phyloP scores from a whole-genome alignment of 2,329 filamentous ascomycete genomes.

The Rasamsonia emersonii region DNA sequence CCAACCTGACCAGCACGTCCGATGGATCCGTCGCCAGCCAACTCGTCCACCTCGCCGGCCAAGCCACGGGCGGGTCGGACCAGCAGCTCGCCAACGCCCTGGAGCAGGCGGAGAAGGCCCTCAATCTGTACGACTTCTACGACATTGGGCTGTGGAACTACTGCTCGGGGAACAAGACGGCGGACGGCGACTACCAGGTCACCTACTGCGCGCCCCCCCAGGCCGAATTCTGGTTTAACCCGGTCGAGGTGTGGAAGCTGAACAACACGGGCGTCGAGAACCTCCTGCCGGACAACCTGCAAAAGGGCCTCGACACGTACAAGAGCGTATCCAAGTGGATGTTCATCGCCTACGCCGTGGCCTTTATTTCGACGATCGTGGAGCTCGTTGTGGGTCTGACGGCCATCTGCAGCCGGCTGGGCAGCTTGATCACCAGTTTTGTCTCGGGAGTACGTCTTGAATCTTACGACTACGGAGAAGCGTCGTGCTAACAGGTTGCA shows the following conservation, averaged over 20 bases:
- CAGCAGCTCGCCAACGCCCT: slow-evolving; percentile 32
- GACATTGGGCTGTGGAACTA: slow-evolving; percentile 79
- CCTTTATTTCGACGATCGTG: slow-evolving; percentile 58
- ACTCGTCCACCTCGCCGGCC: slow-evolving; percentile 19
- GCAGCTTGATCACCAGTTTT: slow-evolving; percentile 75
- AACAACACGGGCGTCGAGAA: slow-evolving; percentile 48
- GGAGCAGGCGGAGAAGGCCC: slow-evolving; percentile 28
- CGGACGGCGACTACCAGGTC: slow-evolving; percentile 43
- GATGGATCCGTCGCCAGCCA: slow-evolving; percentile 15
- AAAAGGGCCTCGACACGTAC: slow-evolving; percentile 63
- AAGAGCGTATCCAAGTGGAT: slow-evolving; percentile 70
- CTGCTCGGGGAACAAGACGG: slow-evolving; percentile 56
- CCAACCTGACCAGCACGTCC: slow-evolving; percentile 48
- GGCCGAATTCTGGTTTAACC: slow-evolving; percentile 68
- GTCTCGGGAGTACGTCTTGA: slow-evolving; percentile 55
- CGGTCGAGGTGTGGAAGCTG: slow-evolving; percentile 58
- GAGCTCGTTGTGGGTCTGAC: slow-evolving; percentile 74
- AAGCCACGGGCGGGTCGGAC: slow-evolving; percentile 27
- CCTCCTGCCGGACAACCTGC: slow-evolving; percentile 59
- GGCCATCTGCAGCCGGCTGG: slow-evolving; percentile 71
- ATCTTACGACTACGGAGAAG: too few species aligned
- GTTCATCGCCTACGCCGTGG: slow-evolving; percentile 69
- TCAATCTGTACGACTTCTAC: slow-evolving; percentile 68
- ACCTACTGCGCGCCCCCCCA: slow-evolving; percentile 60
- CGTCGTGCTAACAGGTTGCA: slow-evolving; percentile 23